Base-by-base conservation (phyloP, 2,329 filamentous ascomycete species). In the Sarocladiaceae sp. region DNA sequence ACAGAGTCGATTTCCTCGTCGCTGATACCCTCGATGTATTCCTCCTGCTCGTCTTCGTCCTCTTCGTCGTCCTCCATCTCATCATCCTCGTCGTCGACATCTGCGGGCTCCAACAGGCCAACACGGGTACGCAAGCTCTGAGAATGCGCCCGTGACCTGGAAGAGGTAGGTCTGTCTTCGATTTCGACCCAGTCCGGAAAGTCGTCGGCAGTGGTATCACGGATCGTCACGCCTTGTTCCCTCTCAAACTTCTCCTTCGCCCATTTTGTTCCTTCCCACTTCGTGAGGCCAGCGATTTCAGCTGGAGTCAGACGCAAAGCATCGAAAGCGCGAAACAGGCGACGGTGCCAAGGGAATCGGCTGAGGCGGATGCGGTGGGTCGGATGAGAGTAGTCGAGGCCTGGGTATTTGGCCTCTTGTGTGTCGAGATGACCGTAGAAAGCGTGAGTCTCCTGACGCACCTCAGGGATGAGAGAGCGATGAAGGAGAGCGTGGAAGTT, bases 261-360 rank as follows among this genome's bases (percentile, higher is more conserved):
- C 88, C 88, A 92, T 56, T 85, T 83, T 10, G 88, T 92, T 53
- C 88, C 88, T 71, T 92, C 88, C 88, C 88, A 93, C 62, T 88
- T 86, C 54, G 88, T 91, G 64, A 92, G 74, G 47, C 76, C 74
- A 51, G 82, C 76, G 59, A 93, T 89, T 65, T 93, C 88, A 59
- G 75, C 72, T 53, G 80, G 71, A 7, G 88, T 93, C 35, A 92
- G 74, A 39, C 77, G 77, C 22, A 92, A 76, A 23, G 69, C 71
- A 67, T 91, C 86, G 61, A 93, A 90, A 25, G 87, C 86, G 36
- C 83, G 80, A 67, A 93, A 92, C 12, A 93, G 78, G 53, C 84
- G 80, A 56, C 83, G 78, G 67, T 93, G 88, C 81, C 88, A 90
- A 15, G 79, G 80, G 75, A 87, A 92, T 54, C 87, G 84, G 60